Base-by-base conservation (phyloP, 2,329 filamentous ascomycete species). In the Saccharata proteae region DNA sequence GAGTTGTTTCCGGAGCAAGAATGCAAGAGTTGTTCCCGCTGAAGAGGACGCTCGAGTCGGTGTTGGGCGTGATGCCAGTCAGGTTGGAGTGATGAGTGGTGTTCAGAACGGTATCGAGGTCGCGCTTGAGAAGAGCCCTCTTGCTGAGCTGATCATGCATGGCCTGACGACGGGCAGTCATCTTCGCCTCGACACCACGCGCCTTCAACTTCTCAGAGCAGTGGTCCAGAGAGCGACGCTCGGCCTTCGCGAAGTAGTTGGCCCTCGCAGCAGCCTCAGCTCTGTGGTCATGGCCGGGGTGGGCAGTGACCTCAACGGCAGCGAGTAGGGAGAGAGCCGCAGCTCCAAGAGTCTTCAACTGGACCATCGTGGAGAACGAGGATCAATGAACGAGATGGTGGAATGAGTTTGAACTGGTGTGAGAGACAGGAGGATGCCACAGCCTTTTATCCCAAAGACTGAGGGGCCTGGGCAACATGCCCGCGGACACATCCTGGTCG, bases 91-190 rank as follows among this genome's bases (percentile, higher is more conserved):
- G 33, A 36, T 54, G 52, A 28, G 43, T 37, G n/a, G 42, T 53
- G 30, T 32, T 32, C 16, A 29, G 25, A 20, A 25, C 25, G 12
- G 29, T 29, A n/a, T 32, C 34, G 9, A 36, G 37, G 38, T 12
- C 51, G 39, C 6, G 50, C 43, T 28, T 24, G n/a, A 17, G 13
- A 13, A 47, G 30, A 38, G 49, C 43, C 27, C 51, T 49, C 40
- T 55, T 38, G 25, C 59, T 55, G 30, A 64, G 43, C 21, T 50
- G 44, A 36, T 56, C 48, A 18, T 60, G 55, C 22, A 49, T 47
- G 20, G 55, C 48, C 16, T 49, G 54, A 30, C 61, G 58, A 22
- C 62, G 58, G 37, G 55, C 43, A 38, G 60, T 45, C 29, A 59
- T 57, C n/a, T 53, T 51, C 26, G 48, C 40, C 41, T 60, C 54